Conservation (phyloP, 2,329 filamentous ascomycete genomes). For the Zalaria sp. region DNA sequence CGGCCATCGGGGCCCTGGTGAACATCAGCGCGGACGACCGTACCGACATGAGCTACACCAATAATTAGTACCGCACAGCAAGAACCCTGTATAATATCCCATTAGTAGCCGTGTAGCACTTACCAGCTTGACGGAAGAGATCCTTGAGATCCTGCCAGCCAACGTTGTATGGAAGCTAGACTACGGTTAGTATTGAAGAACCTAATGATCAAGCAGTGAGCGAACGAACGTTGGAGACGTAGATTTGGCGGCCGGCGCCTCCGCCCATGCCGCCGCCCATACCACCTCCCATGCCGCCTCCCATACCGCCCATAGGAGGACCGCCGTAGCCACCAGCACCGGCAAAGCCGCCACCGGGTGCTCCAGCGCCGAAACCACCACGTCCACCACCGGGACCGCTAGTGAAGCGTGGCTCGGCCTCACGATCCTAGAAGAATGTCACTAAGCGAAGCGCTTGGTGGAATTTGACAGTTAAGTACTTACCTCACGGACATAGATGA, state of each 20-base stretch:
- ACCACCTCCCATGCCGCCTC: constrained; percentile 27
- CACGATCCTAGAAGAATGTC: constrained; percentile 57
- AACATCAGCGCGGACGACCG: constrained; percentile 88
- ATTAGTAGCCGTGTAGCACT: constrained; percentile 29
- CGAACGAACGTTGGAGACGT: constrained; percentile 88
- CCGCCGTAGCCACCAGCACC: constrained; percentile 34
- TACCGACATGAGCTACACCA: constrained; percentile 41
- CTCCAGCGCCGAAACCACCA: constrained; percentile 39
- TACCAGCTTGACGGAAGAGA: constrained; percentile 94
- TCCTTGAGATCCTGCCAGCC: constrained; percentile 99
- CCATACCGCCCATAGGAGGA: constrained; percentile 26
- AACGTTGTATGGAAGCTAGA: constrained; percentile 86
- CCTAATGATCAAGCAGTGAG: constrained; percentile 8
- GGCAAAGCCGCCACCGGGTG: constrained; percentile 21
- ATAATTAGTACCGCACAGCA: constrained; percentile 13
- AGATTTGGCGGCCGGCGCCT: constrained; percentile 74
- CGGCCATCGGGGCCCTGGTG: constrained; percentile 83
- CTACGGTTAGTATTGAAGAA: constrained; percentile 17
- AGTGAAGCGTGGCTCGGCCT: constrained; percentile 93
- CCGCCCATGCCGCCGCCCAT: constrained; percentile 34
- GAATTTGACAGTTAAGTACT: constrained; percentile 6
- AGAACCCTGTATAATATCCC: not conserved
- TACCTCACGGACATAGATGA: constrained; percentile 98
- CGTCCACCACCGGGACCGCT: constrained; percentile 41
- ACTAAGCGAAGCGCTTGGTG: constrained; percentile 5